These are phyloP conservation scores for Ceratobasidium papillatum DNA, from an alignment of 1,284 basidiomycete species.

Conservation along the genomic window DNA sequence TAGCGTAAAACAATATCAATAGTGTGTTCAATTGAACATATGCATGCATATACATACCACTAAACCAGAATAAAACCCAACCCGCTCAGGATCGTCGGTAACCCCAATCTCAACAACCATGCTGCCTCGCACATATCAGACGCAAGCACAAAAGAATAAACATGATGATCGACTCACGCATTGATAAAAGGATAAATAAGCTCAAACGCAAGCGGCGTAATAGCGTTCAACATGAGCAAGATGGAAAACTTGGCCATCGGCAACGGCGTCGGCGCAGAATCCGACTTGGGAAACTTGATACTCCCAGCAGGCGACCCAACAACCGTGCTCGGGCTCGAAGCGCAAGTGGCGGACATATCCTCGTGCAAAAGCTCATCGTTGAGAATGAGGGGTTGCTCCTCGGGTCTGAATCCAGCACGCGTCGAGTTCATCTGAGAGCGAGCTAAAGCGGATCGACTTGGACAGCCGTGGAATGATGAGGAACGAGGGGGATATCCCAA, in stretches of 20 bases:
- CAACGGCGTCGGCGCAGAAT: slow-evolving; percentile 11
- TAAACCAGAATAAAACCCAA: slow-evolving; percentile 43
- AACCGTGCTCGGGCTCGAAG: background rate
- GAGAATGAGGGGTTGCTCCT: slow-evolving; percentile 26
- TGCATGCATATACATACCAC: slow-evolving; percentile 10
- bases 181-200: slow-evolving; percentile 38
- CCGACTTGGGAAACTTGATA: slow-evolving; percentile 22
- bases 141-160: background rate
- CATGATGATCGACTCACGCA: slow-evolving; percentile 15
- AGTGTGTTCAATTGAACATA: background rate
- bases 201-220: slow-evolving; percentile 29
- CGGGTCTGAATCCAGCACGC: slow-evolving; percentile 14
- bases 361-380: slow-evolving; percentile 17
- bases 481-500: background rate
- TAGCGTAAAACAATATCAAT: background rate
- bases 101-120: slow-evolving; percentile 40
- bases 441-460: background rate
- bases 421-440: background rate
- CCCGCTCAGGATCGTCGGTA: slow-evolving; percentile 37
- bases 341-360: background rate
- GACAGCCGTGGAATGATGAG: background rate
- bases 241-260: slow-evolving; percentile 31
- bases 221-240: slow-evolving; percentile 33
- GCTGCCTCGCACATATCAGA: slow-evolving; percentile 6
- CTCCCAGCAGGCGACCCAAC: slow-evolving; percentile 25